Percentiles rank a stretch among this genome's conserved stretches.
Conservation (phyloP, 345 rosid species). For the Turnera subulata region DNA sequence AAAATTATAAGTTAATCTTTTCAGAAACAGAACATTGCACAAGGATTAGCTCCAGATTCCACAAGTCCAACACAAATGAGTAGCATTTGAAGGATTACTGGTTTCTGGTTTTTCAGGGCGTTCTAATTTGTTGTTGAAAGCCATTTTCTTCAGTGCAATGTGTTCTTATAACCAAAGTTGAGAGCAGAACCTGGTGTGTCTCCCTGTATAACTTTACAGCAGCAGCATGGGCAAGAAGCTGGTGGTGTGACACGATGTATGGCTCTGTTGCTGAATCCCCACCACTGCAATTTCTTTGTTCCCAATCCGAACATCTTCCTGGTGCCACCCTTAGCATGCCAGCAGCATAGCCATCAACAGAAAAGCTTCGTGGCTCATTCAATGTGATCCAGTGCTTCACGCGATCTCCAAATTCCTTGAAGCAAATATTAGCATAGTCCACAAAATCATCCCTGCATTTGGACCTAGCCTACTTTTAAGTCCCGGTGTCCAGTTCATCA, state of each 20-base stretch:
- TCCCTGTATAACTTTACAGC: conserved; percentile 29
- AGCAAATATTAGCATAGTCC: no score
- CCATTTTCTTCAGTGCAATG: background rate
- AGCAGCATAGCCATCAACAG: conserved; percentile 15
- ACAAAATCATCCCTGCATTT: no score
- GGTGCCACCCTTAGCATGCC: conserved; percentile 34
- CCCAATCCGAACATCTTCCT: conserved; percentile 43
- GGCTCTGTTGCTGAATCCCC: conserved; percentile 46
- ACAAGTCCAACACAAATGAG: no score
- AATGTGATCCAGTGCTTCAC: conserved; percentile 35
- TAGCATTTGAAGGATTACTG: no score
- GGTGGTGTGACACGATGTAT: conserved; percentile 7
- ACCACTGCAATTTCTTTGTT: conserved; percentile 24
- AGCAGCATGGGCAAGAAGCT: background rate
- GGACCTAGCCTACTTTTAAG: background rate
- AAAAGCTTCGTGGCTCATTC: conserved; percentile 21
- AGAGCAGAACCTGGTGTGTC: conserved; percentile 33
- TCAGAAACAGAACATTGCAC: no score
- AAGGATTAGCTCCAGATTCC: no score
- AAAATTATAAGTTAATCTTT: no score
- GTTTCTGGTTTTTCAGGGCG: no score
- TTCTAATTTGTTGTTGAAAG: no score
- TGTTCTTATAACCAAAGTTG: background rate
- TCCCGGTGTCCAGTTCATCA: background rate
- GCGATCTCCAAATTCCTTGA: conserved; percentile 5